Percentiles rank a stretch among this genome's conserved stretches.
These are phyloP conservation scores for Podospora pseudopauciseta DNA, from an alignment of 495 filamentous ascomycete genomes.

Conservation along the genomic window DNA sequence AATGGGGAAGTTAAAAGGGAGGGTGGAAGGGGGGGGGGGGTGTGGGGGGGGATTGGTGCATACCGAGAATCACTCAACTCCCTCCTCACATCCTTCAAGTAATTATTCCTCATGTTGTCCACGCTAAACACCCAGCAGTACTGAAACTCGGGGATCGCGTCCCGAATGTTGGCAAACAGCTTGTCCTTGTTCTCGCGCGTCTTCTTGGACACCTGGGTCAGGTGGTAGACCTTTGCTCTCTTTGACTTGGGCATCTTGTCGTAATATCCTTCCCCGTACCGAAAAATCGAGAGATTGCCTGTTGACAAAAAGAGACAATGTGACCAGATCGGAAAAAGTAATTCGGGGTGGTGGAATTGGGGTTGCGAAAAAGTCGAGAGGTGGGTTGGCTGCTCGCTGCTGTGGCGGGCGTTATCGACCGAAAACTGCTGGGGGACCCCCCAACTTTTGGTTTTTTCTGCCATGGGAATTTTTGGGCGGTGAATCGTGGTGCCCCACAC, in stretches of 20 bases:
- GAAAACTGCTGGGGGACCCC: not conserved
- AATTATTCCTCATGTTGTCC: conserved; percentile 98
- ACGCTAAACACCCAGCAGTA: conserved; percentile 90
- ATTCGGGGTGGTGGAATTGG: not conserved
- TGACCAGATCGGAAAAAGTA: not conserved
- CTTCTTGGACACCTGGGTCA: conserved; percentile 89
- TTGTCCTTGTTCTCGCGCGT: conserved; percentile 80
- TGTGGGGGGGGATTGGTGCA: conserved; percentile 9
- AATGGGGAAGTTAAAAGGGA: too few species aligned
- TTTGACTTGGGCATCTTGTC: conserved; percentile 93
- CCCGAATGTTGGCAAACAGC: conserved; percentile 82
- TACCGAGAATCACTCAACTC: conserved; percentile 84
- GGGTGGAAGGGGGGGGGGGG: too few species aligned
- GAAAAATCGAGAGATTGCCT: not conserved
- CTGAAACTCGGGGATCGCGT: conserved; percentile 79
- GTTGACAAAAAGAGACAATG: not conserved
- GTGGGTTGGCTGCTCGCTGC: not conserved
- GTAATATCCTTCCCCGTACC: not conserved
- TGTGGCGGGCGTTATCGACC: not conserved
- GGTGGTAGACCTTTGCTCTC: conserved; percentile 79
- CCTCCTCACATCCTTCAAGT: conserved; percentile 84
- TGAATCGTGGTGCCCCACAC: conserved; percentile 6
- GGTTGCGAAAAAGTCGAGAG: not conserved
- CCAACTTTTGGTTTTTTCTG: conserved; percentile 18
- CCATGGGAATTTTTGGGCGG: conserved; percentile 30